Evolutionary conservation across 2,329 filamentous ascomycete species (phyloP), one percentile per base, ranked within the genome.

Genomic region (Colletotrichum agaves): DNA sequence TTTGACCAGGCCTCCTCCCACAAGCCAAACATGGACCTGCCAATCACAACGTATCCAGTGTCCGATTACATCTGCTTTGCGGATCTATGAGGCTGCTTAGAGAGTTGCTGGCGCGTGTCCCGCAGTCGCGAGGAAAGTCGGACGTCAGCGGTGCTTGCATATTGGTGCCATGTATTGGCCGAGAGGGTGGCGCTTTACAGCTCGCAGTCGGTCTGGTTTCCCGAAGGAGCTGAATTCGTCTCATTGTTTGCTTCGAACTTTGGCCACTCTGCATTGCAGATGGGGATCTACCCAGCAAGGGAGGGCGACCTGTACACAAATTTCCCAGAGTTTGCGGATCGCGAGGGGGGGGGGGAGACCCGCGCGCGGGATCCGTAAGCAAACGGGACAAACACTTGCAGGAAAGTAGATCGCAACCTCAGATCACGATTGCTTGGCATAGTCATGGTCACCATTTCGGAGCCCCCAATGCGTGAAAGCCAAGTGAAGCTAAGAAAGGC

Each of bases 21-120:
- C 13, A 2, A 13, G 43, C 27, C 6, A 49, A 35, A 13, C 50
- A 15, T 50, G 23, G 41, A 19, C 5, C 19, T 56, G 59, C 58
- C 33, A 53, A 53, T 63, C 50, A 67, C 61, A 63, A 60, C 15
- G 27, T 27, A 31, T 33, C 37, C 44, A 56, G 63, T 67, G n/a
- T 63, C 63, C 63, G 31, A 13, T 39, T 27, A 52, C 50, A 47
- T 67, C 19, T 37, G 27, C 17, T 39, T 19, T 27, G 37, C n/a
- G 58, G 31, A 50, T 60, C 13, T 35, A 12, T 37, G 59, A 11
- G 3, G 17, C n/a, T 21, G 5, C 5, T 27, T 2, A 27, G 27
- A 27, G 23, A 27, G 6, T 27, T 33, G 60, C 15, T 52, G 59
- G 31, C n/a, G n/a, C n/a, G 59, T 21, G 31, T 41, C 17, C 43